Base-by-base conservation (phyloP, 208 protist species). In the Plasmodiophora brassicae region DNA sequence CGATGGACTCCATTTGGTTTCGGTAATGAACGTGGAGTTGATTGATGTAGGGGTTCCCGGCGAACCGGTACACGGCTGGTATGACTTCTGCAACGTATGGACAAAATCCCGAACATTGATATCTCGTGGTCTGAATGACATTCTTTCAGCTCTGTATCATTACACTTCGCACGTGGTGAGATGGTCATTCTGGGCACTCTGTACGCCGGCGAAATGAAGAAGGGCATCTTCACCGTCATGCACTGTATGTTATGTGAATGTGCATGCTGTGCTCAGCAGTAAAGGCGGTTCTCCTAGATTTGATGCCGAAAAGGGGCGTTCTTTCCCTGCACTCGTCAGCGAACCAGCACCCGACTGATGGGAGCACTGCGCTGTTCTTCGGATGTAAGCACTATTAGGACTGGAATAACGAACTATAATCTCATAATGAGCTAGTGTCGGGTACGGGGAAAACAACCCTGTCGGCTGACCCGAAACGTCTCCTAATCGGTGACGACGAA, bases 201-300 rank as follows among this genome's bases (percentile, higher is more conserved):
- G 92, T 98, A 98, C 90, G 95, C 96, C 1, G 97, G 97, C 83
- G 96, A 98, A 92, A 98, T 98, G 96, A 98, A 98, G 94, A 98
- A 98, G 93, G 96, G 96, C 88, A 94, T 98, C 65, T 95, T 98
- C 90, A 97, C 96, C 28, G 93, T 98, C 57, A 97, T 98, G 96
- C 94, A 97, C 89, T 97, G 83, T 50, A 0, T 43, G 20, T 44
- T 89, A n/a, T n/a, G n/a, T n/a, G n/a, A n/a, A n/a, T n/a, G n/a
- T n/a, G n/a, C n/a, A n/a, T n/a, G n/a, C n/a, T n/a, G n/a, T n/a
- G n/a, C n/a, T n/a, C n/a, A n/a, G n/a, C n/a, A n/a, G n/a, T n/a
- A n/a, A n/a, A 10, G 43, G 57, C 0, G 44, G 53, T 22, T 84
- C 22, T 57, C 14, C 25, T 57, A 57, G 50, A 98, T 90, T 89